Base-by-base conservation (phyloP, 2,329 filamentous ascomycete species). In the Proliferodiscus dingleyae region DNA sequence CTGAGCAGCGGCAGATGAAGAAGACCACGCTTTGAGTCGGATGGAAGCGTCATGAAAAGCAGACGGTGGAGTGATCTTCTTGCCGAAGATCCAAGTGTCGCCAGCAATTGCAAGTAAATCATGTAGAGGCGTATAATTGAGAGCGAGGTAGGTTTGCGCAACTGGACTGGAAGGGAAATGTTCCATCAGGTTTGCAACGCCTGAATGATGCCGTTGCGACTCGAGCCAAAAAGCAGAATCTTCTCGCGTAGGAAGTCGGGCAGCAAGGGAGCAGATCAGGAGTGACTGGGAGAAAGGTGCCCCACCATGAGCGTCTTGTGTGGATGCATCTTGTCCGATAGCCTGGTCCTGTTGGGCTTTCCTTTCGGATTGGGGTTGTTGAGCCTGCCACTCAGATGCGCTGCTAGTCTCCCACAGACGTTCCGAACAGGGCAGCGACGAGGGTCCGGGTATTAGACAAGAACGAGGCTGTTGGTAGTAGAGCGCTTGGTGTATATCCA, bases 121-220 rank as follows among this genome's bases (percentile, higher is more conserved):
- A 50, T 74, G 71, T 4, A 82, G 69, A n/a, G 78, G 78, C 0
- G 77, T 80, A 56, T 77, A 67, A 51, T 80, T 69, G 1, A 82
- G 64, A 1, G 78, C 76, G 15, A 80, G 64, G 57, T 80, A 80
- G 0, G 74, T 73, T 57, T 75, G 73, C 38, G 71, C 73, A 15
- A 71, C 61, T 11, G 70, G 65, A 10, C 68, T 72, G 40, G 53
- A 56, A 1, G 69, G 60, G 56, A 79, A 81, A 15, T 77, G 58
- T 19, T 42, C 43, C 41, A 44, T 48, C 21, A 60, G 51, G 21
- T 37, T 52, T 24, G 39, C 33, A n/a, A 57, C 41, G 11, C 45
- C 36, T 4, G 43, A 36, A 10, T 38, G 36, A 24, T 50, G 43
- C 16, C 50, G 46, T 15, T 49, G 24, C 21, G 49, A 52, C 19